A percentile compares a stretch with the other conserved stretches of the same genome.
Conservation (phyloP, 768 basidiomycete species). For the Harrya chromipes region DNA sequence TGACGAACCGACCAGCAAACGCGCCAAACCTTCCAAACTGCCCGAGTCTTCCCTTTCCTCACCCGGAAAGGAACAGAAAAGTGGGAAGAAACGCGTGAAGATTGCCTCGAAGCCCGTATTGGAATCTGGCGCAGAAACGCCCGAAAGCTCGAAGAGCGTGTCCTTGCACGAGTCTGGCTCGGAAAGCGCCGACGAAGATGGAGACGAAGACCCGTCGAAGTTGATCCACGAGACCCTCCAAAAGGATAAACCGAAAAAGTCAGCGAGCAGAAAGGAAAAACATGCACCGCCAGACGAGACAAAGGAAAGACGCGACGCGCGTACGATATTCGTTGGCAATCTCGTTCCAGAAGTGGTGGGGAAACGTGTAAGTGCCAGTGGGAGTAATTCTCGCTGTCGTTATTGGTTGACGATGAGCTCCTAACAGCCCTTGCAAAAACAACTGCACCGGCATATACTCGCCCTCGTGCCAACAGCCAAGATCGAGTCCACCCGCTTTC, state of each 20-base stretch:
- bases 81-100: slow-evolving; percentile 5
- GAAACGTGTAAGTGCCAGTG: slow-evolving; percentile 67
- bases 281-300: slow-evolving; percentile 70
- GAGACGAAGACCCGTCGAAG: slow-evolving; percentile 33
- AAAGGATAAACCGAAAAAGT: slow-evolving; percentile 28
- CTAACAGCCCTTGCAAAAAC: slow-evolving; percentile 66
- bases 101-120: not conserved
- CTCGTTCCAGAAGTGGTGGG: slow-evolving; percentile 73
- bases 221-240: slow-evolving; percentile 66
- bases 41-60: slow-evolving; percentile 18
- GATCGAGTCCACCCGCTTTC: slow-evolving; percentile 91
- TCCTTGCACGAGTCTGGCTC: slow-evolving; percentile 28
- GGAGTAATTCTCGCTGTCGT: not conserved
- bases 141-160: slow-evolving; percentile 1
- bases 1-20: slow-evolving; percentile 18
- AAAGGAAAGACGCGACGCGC: slow-evolving; percentile 62
- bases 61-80: slow-evolving; percentile 13
- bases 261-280: slow-evolving; percentile 37
- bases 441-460: slow-evolving; percentile 74
- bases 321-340: slow-evolving; percentile 93
- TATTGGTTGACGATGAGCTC: not conserved
- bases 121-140: not conserved
- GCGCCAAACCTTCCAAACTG: slow-evolving; percentile 9
- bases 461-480: slow-evolving; percentile 68
- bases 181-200: slow-evolving; percentile 24